A percentile compares a stretch with the other conserved stretches of the same genome.
These are phyloP conservation scores for Fusarium floridanum DNA, from an alignment of 2,329 filamentous ascomycete genomes.

Conservation along the genomic window DNA sequence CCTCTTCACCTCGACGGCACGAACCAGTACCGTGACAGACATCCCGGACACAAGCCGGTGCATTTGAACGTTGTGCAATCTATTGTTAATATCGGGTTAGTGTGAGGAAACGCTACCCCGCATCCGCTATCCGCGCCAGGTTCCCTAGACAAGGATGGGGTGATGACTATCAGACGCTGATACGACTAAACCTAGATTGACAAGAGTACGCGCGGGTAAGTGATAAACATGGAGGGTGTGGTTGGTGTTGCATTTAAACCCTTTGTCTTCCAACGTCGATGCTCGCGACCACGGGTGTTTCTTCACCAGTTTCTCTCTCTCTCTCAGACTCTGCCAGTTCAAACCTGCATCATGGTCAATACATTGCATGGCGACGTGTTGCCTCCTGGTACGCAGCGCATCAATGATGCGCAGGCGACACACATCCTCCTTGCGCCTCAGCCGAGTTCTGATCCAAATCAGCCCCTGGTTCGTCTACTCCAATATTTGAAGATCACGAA, in stretches of 20 bases:
- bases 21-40: not conserved
- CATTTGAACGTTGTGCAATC: not conserved
- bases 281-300: not conserved
- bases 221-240: not conserved
- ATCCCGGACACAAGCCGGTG: not conserved
- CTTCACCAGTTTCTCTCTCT: not conserved
- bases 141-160: not conserved
- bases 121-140: not conserved
- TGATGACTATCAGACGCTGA: not conserved
- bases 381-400: slow-evolving; percentile 35
- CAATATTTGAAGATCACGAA: not conserved
- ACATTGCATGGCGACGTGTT: not conserved
- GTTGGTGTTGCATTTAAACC: not conserved
- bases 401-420: slow-evolving; percentile 26
- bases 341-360: not conserved
- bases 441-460: slow-evolving; percentile 35
- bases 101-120: not conserved
- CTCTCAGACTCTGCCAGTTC: not conserved
- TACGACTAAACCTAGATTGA: not conserved
- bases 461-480: slow-evolving; percentile 25
- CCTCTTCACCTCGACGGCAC: not conserved
- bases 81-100: slow-evolving; percentile 2
- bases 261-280: not conserved
- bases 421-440: slow-evolving; percentile 33
- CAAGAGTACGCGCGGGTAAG: not conserved